phyloP scores from a whole-genome alignment of 2,329 filamentous ascomycete genomes.

The Fusarium coffeatum region DNA sequence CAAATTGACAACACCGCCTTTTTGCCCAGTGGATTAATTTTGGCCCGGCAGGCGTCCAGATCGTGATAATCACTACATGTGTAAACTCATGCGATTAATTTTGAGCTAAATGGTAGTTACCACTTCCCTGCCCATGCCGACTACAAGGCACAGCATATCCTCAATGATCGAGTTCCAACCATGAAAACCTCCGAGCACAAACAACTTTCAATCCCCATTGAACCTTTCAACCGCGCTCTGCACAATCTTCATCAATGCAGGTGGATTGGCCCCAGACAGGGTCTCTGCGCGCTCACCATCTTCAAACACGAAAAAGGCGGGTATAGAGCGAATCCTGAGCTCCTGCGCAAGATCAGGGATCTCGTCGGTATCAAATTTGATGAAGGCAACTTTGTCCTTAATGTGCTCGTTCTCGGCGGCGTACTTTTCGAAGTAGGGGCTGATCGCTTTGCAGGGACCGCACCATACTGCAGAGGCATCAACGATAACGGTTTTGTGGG shows the following conservation, averaged over 20 bases:
- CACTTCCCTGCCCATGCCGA: no score
- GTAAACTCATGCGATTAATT: no score
- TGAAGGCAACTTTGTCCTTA: neutral
- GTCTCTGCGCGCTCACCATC: rapidly evolving
- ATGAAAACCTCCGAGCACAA: no score
- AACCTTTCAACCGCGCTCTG: rapidly evolving
- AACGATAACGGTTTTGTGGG: neutral
- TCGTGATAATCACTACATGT: rapidly evolving
- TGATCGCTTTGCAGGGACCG: neutral
- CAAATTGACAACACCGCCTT: no score
- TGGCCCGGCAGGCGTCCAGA: no score
- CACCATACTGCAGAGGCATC: neutral
- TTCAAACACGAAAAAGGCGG: neutral
- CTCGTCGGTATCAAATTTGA: neutral
- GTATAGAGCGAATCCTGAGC: neutral
- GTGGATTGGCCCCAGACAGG: rapidly evolving
- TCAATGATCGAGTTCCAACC: no score
- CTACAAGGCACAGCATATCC: no score
- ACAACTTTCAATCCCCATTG: no score
- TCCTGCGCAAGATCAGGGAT: neutral
- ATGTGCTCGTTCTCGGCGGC: rapidly evolving
- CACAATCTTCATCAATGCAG: neutral
- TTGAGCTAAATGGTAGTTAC: no score
- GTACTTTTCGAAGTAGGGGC: neutral
- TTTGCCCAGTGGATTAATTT: no score